Evolutionary conservation across 345 rosid species (phyloP), one percentile per base, ranked within the genome.

Genomic region (Salix koriyanagi): DNA sequence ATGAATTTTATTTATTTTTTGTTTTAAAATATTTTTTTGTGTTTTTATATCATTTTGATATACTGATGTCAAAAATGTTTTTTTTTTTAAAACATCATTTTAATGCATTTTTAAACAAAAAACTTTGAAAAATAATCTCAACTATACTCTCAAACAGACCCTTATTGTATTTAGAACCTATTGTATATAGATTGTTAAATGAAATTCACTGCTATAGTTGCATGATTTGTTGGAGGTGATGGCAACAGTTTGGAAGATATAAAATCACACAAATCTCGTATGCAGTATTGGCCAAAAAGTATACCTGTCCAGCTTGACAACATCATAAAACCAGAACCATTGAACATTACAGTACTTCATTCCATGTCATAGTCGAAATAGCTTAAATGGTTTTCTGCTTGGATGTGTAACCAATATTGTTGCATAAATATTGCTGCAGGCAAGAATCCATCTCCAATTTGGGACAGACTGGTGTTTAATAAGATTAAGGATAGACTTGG

Each of bases 401-500:
- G 25, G 16, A 41, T 19, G 30, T 70, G 11, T 23, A 32, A 30
- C n/a, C 42, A 14, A 16, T 1, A 11, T 21, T 67, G 41, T 75
- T 9, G 16, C 8, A n/a, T 48, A 21, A 14, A 12, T 68, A 69
- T 34, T 77, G 50, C 37, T 74, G 71, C 85, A 93, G 99, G 99
- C 70, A 93, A 83, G 88, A 93, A 78, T 83, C 89, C 99, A 39
- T 96, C 99, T 84, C 94, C 98, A 62, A 89, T 96, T 84, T 96
- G 98, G 99, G 99, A 93, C 82, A 89, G 91, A 83, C 77, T 96
- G 90, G 99, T 96, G 60, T 96, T 96, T 87, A 92, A 96, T 87
- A 93, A 96, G 84, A 91, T 96, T 80, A 91, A 77, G 78, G 96
- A 84, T 64, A 96, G 82, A 82, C 98, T 96, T 56, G 99, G 99